phyloP scores from a whole-genome alignment of 306 rosid species.

The Macrotyloma uniflorum region DNA sequence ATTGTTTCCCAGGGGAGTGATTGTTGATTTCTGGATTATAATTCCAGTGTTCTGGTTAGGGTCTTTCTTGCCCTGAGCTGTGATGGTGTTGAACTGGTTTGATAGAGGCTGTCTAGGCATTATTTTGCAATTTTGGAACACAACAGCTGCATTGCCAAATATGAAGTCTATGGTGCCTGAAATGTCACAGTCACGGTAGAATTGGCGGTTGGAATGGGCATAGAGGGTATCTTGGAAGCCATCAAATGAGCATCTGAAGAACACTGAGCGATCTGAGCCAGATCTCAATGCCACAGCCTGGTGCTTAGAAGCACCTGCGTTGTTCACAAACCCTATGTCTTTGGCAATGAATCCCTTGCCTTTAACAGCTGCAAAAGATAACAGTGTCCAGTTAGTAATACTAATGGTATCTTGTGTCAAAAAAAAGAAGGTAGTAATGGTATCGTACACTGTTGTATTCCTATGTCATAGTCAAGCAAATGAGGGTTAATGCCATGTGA shows the following conservation, averaged over 20 bases:
- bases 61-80: constrained; percentile 92
- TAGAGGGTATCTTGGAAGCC: constrained; percentile 91
- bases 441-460: neutral
- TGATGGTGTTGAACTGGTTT: constrained; percentile 89
- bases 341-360: constrained; percentile 91
- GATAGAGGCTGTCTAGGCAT: constrained; percentile 72
- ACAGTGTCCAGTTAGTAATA: constrained; percentile 26
- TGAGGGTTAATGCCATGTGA: neutral
- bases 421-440: neutral
- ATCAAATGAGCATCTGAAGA: constrained; percentile 66
- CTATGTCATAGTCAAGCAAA: too few species aligned
- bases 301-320: constrained; percentile 81
- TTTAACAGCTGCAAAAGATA: constrained; percentile 59
- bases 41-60: constrained; percentile 81
- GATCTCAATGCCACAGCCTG: constrained; percentile 94
- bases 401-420: too few species aligned
- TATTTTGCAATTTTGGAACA: constrained; percentile 75
- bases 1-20: constrained; percentile 43
- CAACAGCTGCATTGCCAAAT: constrained; percentile 84
- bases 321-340: constrained; percentile 72
- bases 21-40: constrained; percentile 64
- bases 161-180: constrained; percentile 91
- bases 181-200: constrained; percentile 84
- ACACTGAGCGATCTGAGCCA: constrained; percentile 75
- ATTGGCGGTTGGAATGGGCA: constrained; percentile 88